These are phyloP conservation scores for Beauveria pseudobassiana DNA, from an alignment of 2,329 filamentous ascomycete species.

Conservation along the genomic window DNA sequence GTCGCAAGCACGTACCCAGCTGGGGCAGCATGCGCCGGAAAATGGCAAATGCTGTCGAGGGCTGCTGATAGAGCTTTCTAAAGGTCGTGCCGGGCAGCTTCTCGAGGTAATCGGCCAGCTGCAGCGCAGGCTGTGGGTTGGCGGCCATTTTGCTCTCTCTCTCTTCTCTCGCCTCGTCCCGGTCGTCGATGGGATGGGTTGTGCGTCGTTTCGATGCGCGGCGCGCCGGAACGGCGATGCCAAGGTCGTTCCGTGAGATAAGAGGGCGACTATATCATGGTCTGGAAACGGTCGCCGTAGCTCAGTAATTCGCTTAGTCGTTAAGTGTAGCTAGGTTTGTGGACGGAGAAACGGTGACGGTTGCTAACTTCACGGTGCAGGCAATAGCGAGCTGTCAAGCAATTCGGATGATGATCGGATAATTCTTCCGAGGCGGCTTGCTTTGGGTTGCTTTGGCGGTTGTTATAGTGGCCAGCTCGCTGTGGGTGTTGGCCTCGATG, in stretches of 20 bases:
- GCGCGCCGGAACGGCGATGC: conserved; percentile 7
- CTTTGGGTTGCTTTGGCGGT: background rate
- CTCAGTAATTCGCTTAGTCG: background rate
- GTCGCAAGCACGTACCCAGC: conserved; percentile 51
- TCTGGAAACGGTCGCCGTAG: background rate
- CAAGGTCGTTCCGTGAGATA: background rate
- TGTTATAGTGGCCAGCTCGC: background rate
- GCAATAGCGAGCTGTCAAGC: background rate
- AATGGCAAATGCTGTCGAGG: conserved; percentile 88
- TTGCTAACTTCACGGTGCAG: background rate
- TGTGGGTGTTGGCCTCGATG: background rate
- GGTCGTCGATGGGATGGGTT: background rate
- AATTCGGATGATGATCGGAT: conserved; percentile 12
- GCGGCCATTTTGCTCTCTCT: conserved; percentile 33
- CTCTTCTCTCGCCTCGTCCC: background rate
- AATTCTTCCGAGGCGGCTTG: background rate
- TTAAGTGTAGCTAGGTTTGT: background rate
- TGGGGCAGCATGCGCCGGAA: conserved; percentile 96
- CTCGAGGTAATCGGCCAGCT: conserved; percentile 85
- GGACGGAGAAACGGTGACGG: background rate
- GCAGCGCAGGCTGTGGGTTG: conserved; percentile 41
- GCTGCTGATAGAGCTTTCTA: conserved; percentile 87
- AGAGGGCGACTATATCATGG: conserved; percentile 13
- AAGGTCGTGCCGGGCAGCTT: conserved; percentile 84
- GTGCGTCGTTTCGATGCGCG: background rate